phyloP scores from a whole-genome alignment of 176 grass and related monocot species.

The Carex myosuroides region DNA sequence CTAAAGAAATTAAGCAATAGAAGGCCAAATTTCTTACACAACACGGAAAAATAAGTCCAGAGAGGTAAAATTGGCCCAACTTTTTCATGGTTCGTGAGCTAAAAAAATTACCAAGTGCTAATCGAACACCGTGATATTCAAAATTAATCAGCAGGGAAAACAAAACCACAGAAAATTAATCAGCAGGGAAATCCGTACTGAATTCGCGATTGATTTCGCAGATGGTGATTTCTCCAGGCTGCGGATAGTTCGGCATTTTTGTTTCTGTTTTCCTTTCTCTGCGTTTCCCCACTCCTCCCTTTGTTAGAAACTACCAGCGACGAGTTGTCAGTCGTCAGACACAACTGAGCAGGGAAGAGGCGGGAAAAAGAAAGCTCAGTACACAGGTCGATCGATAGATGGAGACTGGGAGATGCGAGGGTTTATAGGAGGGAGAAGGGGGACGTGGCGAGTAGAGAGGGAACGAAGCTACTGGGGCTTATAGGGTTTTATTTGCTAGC shows the following conservation, averaged over 20 bases:
- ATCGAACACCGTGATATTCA: background rate
- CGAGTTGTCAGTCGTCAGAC: background rate
- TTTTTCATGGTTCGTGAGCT: background rate
- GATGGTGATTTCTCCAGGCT: slow-evolving; percentile 64
- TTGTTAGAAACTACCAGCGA: background rate
- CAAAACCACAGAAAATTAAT: background rate
- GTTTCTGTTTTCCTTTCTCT: background rate
- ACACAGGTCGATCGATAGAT: background rate
- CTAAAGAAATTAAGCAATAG: background rate
- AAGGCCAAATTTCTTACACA: background rate
- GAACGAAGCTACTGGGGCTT: background rate
- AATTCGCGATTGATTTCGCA: slow-evolving; percentile 97
- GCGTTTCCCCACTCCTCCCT: background rate
- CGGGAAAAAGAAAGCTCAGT: background rate
- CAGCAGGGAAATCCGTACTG: slow-evolving; percentile 18
- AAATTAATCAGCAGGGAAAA: background rate
- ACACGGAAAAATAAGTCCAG: background rate
- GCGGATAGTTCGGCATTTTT: slow-evolving; percentile 71
- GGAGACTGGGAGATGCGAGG: background rate
- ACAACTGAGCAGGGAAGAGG: background rate
- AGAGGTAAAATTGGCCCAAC: background rate
- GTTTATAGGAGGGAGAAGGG: background rate
- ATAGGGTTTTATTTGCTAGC: background rate
- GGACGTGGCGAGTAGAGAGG: background rate
- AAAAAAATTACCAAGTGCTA: background rate